A percentile compares a stretch with the other conserved stretches of the same genome.
phyloP scores from a whole-genome alignment of 2,329 filamentous ascomycete genomes.

The Fusarium algeriense region DNA sequence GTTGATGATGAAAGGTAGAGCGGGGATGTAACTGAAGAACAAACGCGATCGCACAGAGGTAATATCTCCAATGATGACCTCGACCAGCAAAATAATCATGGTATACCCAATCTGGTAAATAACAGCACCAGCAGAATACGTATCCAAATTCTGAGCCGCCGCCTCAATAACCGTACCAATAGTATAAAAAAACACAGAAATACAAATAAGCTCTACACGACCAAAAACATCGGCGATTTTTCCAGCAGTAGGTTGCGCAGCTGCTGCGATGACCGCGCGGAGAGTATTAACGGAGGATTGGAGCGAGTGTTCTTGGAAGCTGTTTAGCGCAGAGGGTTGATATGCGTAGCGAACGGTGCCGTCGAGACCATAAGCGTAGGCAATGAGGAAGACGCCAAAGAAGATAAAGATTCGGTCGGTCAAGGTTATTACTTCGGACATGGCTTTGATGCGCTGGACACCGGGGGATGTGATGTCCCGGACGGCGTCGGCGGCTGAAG shows the following conservation, averaged over 20 bases:
- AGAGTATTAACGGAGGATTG: constrained; percentile 70
- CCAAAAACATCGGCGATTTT: constrained; percentile 75
- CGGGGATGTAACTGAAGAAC: constrained; percentile 74
- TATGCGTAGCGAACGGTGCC: constrained; percentile 67
- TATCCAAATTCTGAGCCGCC: constrained; percentile 59
- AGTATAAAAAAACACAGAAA: constrained; percentile 73
- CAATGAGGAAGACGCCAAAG: constrained; percentile 70
- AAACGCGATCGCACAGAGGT: constrained; percentile 73
- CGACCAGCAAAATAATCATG: constrained; percentile 69
- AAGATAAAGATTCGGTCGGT: constrained; percentile 69
- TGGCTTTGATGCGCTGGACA: constrained; percentile 70
- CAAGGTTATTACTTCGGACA: constrained; percentile 64
- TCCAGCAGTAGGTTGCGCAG: constrained; percentile 68
- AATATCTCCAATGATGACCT: constrained; percentile 74
- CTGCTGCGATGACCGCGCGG: constrained; percentile 70
- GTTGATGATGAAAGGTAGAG: constrained; percentile 71
- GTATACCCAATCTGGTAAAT: constrained; percentile 75
- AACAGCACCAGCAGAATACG: constrained; percentile 69
- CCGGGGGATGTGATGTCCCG: constrained; percentile 60
- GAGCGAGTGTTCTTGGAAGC: constrained; percentile 65
- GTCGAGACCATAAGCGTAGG: constrained; percentile 74
- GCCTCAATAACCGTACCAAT: constrained; percentile 69
- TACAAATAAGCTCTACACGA: constrained; percentile 66
- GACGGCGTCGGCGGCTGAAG: constrained; percentile 44
- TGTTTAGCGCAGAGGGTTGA: constrained; percentile 67